Percentiles rank a stretch among this genome's conserved stretches.
These are phyloP conservation scores for Hemisphaericaspora nanyangensis DNA, from an alignment of 805 yeast species.

Conservation along the genomic window DNA sequence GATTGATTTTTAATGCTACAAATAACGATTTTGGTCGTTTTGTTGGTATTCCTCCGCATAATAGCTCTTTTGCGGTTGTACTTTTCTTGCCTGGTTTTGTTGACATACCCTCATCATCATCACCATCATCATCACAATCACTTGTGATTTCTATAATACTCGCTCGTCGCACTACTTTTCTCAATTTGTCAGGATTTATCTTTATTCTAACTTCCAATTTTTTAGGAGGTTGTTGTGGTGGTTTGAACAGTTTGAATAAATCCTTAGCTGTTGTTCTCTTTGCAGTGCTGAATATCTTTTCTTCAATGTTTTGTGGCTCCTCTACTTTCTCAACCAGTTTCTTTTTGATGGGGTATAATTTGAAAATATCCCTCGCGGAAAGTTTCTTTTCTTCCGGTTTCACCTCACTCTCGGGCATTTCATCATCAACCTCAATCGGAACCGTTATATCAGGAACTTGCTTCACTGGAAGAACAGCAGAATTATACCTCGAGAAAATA, in stretches of 20 bases:
- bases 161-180: constrained; percentile 8
- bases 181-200: constrained; percentile 20
- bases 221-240: constrained; percentile 3
- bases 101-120: no score
- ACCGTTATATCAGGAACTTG: background rate
- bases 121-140: no score
- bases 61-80: background rate
- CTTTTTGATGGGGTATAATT: background rate
- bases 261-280: constrained; percentile 33
- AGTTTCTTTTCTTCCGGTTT: background rate
- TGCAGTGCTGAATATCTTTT: constrained; percentile 15
- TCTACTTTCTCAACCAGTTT: background rate
- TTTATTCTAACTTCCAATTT: constrained; percentile 17
- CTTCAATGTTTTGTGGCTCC: constrained; percentile 12
- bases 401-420: background rate
- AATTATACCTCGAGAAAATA: constrained; percentile 10
- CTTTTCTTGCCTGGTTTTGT: background rate
- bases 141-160: background rate
- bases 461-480: no score
- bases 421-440: no score
- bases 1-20: constrained; percentile 23
- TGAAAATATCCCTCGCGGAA: background rate
- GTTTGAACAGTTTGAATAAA: constrained; percentile 49
- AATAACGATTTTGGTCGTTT: background rate
- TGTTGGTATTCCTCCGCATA: background rate